Evolutionary conservation across 371 early-diverging fungal species (phyloP).

Genomic region (Fennellomyces sp.): DNA sequence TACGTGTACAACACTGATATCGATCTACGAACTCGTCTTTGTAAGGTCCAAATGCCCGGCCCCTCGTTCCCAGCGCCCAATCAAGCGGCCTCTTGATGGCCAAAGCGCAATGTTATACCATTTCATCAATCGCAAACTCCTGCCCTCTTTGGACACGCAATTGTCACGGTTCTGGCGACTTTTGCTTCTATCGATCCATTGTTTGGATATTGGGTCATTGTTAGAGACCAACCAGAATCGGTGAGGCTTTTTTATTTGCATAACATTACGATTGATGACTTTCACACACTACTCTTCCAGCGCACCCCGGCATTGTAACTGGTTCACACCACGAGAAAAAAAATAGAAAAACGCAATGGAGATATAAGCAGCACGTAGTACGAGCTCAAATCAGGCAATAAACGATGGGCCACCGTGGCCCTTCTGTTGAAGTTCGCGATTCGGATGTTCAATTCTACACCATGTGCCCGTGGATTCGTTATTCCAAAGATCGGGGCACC

Average conservation of each 20-base stretch:
- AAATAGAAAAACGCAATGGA: not conserved
- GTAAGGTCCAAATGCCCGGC: not conserved
- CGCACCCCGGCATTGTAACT: not conserved
- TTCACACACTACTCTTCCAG: not conserved
- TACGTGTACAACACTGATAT: not conserved
- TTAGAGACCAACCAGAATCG: not conserved
- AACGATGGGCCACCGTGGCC: not conserved
- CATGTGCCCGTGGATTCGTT: no score
- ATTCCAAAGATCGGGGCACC: no score
- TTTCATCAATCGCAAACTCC: no score
- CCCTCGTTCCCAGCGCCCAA: not conserved
- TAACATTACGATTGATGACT: not conserved
- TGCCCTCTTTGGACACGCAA: no score
- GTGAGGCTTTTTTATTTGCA: not conserved
- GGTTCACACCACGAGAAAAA: not conserved
- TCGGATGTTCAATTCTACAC: not conserved
- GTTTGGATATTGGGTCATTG: not conserved
- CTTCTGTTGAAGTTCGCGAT: not conserved
- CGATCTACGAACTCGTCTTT: not conserved
- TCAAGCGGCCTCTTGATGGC: not conserved
- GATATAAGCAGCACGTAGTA: not conserved
- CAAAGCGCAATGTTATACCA: not conserved
- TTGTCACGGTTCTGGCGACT: not conserved
- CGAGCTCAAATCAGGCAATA: not conserved
- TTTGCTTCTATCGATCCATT: not conserved